Evolutionary conservation across 2,329 filamentous ascomycete genomes (phyloP).

Genomic region (Sporothrix schenckii): DNA sequence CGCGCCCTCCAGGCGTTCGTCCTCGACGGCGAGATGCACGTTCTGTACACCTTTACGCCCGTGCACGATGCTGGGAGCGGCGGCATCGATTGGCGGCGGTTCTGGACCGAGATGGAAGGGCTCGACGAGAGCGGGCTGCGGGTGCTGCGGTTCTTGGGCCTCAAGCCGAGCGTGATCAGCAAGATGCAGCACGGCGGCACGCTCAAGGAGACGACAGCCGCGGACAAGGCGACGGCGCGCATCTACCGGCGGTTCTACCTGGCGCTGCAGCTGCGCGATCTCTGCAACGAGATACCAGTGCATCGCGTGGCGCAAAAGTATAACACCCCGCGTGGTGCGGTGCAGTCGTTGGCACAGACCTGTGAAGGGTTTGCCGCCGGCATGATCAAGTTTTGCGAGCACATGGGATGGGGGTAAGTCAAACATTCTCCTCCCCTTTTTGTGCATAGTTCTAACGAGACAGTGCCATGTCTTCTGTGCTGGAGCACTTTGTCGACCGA

Average conservation of each 20-base stretch:
- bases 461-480: slow-evolving; percentile 68
- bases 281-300: slow-evolving; percentile 76
- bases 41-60: slow-evolving; percentile 76
- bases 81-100: slow-evolving; percentile 71
- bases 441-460: background rate
- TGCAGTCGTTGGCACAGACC: slow-evolving; percentile 73
- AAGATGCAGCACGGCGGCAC: slow-evolving; percentile 68
- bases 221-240: slow-evolving; percentile 62
- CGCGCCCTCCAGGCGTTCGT: slow-evolving; percentile 72
- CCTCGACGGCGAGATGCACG: slow-evolving; percentile 79
- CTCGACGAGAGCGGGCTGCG: slow-evolving; percentile 72
- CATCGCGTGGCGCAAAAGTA: slow-evolving; percentile 72
- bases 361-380: slow-evolving; percentile 78
- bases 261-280: slow-evolving; percentile 74
- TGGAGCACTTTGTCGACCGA: slow-evolving; percentile 76
- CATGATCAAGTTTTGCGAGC: slow-evolving; percentile 77
- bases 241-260: slow-evolving; percentile 74
- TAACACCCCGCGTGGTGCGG: slow-evolving; percentile 67
- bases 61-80: slow-evolving; percentile 55
- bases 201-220: slow-evolving; percentile 63
- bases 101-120: slow-evolving; percentile 69
- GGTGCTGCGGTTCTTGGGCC: slow-evolving; percentile 67
- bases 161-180: slow-evolving; percentile 69
- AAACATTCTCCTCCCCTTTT: background rate
- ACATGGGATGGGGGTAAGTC: slow-evolving; percentile 70